These are phyloP conservation scores for Psilocybe sp. DNA, from an alignment of 768 basidiomycete genomes.

Conservation along the genomic window DNA sequence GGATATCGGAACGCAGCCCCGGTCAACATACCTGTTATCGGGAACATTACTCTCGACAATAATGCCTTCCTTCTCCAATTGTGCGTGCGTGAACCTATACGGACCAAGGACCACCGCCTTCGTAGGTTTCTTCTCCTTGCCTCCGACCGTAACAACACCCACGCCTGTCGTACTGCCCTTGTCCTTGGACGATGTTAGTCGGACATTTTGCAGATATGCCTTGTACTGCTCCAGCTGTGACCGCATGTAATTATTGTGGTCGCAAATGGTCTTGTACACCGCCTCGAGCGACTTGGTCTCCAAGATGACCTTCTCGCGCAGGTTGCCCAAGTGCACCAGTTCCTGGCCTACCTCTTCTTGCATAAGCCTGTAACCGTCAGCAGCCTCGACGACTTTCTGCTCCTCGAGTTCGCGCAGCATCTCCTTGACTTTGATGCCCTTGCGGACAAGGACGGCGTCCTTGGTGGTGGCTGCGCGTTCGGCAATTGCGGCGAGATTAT, in stretches of 20 bases:
- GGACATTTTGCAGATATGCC: constrained; percentile 97
- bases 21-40: constrained; percentile 77
- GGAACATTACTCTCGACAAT: constrained; percentile 99
- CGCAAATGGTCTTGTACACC: constrained; percentile 99
- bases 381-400: constrained; percentile 75
- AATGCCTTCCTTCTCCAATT: constrained; percentile 98
- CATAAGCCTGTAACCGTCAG: constrained; percentile 91
- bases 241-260: constrained; percentile 97
- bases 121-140: constrained; percentile 91
- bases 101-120: constrained; percentile 90
- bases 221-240: constrained; percentile 99
- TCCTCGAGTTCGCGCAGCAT: constrained; percentile 97
- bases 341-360: constrained; percentile 96
- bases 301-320: constrained; percentile 90
- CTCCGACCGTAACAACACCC: constrained; percentile 92
- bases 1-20: not conserved
- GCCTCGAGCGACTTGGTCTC: constrained; percentile 93
- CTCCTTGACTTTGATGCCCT: constrained; percentile 99
- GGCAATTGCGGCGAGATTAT: constrained; percentile 84
- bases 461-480: constrained; percentile 97
- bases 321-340: constrained; percentile 92
- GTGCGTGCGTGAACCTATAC: constrained; percentile 96
- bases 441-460: constrained; percentile 91
- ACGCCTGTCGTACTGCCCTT: constrained; percentile 86
- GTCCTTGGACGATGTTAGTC: constrained; percentile 84